Conservation (phyloP, 192 early-diverging fungal species). For the Chytriomyces sp. region DNA sequence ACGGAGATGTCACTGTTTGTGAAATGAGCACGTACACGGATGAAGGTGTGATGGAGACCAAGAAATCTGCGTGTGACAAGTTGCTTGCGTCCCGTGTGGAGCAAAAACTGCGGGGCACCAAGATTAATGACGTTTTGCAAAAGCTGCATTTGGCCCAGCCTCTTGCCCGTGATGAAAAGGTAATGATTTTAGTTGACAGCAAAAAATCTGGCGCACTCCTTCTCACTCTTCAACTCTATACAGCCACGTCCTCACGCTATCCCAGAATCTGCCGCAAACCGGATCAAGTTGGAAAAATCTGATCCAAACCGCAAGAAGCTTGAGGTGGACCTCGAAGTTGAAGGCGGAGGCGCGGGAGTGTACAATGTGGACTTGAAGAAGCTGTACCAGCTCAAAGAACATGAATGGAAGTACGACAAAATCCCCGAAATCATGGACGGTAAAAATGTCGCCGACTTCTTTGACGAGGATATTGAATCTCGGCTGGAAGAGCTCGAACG, state of each 20-base stretch:
- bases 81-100: conserved; percentile 92
- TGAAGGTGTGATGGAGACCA: conserved; percentile 95
- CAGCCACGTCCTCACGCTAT: conserved; percentile 77
- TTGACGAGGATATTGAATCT: conserved; percentile 97
- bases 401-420: conserved; percentile 95
- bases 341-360: conserved; percentile 93
- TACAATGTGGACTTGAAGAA: conserved; percentile 96
- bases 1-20: conserved; percentile 73
- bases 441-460: conserved; percentile 97
- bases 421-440: conserved; percentile 99
- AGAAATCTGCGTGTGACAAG: conserved; percentile 90
- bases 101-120: conserved; percentile 89
- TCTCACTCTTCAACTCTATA: neutral
- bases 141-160: conserved; percentile 95
- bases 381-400: conserved; percentile 79
- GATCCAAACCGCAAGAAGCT: conserved; percentile 84
- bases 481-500: conserved; percentile 92
- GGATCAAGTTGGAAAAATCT: conserved; percentile 74
- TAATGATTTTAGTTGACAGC: conserved; percentile 19
- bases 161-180: conserved; percentile 78
- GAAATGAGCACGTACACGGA: conserved; percentile 93
- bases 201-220: neutral
- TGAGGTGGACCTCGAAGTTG: conserved; percentile 89
- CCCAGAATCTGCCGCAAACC: conserved; percentile 72
- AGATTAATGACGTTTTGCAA: conserved; percentile 92